These are phyloP conservation scores for Fusarium succisae DNA, from an alignment of 2,329 filamentous ascomycete genomes.

Conservation along the genomic window DNA sequence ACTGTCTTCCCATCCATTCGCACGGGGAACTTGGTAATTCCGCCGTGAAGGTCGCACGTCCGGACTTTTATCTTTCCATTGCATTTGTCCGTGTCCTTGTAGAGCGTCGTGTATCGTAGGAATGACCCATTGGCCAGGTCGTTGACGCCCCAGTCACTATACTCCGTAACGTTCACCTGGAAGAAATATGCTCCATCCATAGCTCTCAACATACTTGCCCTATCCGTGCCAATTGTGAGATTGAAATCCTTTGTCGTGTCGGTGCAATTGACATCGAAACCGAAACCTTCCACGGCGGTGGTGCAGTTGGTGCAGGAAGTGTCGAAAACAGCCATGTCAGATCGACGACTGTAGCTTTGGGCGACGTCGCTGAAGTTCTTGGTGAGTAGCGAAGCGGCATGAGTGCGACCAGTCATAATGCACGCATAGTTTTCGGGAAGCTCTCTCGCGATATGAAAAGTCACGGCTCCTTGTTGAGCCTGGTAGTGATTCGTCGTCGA, in stretches of 20 bases:
- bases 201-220: not conserved
- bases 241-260: constrained; percentile 17
- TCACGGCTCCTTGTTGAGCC: not conserved
- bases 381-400: constrained; percentile 21
- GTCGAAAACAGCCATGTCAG: constrained; percentile 18
- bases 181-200: constrained; percentile 23
- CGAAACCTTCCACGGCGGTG: constrained; percentile 15
- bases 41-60: constrained; percentile 33
- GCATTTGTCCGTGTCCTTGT: constrained; percentile 21
- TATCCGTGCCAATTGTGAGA: not conserved
- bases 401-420: constrained; percentile 28
- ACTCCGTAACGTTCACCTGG: constrained; percentile 31
- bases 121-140: constrained; percentile 18
- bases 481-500: constrained; percentile 24
- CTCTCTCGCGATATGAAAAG: constrained; percentile 33
- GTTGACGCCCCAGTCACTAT: not conserved
- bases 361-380: constrained; percentile 35
- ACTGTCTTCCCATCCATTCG: constrained; percentile 1
- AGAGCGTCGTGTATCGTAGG: constrained; percentile 25
- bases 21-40: constrained; percentile 23
- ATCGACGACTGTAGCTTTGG: constrained; percentile 27
- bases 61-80: constrained; percentile 21
- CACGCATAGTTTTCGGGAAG: constrained; percentile 26
- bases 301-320: constrained; percentile 32
- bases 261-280: constrained; percentile 32